These are phyloP conservation scores for Ilex asprella DNA, from an alignment of 257 asterid species.

Conservation along the genomic window DNA sequence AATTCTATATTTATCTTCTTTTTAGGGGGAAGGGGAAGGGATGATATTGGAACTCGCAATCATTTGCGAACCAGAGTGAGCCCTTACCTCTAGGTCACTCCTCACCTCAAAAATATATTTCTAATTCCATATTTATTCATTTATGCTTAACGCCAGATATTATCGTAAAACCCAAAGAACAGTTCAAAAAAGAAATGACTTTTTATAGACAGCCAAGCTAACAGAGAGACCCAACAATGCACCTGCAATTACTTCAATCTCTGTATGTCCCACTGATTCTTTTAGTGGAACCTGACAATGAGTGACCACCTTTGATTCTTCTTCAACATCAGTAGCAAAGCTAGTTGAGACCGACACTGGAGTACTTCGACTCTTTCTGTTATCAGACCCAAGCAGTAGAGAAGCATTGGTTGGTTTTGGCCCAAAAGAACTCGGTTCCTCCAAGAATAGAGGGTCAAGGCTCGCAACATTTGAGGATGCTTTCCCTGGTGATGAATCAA, in stretches of 20 bases:
- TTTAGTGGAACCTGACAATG: conserved; percentile 30
- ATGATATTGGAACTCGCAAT: too few species aligned
- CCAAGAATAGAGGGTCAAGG: conserved; percentile 19
- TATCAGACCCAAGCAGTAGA: conserved; percentile 35
- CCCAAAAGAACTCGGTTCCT: conserved; percentile 25
- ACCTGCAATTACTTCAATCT: conserved; percentile 77
- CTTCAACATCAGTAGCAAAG: conserved; percentile 15
- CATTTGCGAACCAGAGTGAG: too few species aligned
- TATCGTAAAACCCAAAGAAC: too few species aligned
- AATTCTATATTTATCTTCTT: too few species aligned
- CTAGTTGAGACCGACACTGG: conserved; percentile 5
- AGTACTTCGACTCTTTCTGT: conserved; percentile 9
- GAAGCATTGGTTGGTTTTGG: conserved; percentile 24
- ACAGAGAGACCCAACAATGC: conserved; percentile 78
- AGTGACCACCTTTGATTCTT: conserved; percentile 17
- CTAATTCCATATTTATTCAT: too few species aligned
- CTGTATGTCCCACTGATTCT: conserved; percentile 91
- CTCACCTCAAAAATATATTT: too few species aligned
- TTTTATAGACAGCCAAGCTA: conserved; percentile 43
- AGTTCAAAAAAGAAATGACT: neutral
- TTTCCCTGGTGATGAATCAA: conserved; percentile 29
- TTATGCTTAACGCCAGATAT: too few species aligned
- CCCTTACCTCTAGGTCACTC: too few species aligned
- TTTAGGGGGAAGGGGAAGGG: too few species aligned
- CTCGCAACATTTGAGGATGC: conserved; percentile 25